phyloP scores from a whole-genome alignment of 1,139 yeast species.

The Pichia sp. region DNA sequence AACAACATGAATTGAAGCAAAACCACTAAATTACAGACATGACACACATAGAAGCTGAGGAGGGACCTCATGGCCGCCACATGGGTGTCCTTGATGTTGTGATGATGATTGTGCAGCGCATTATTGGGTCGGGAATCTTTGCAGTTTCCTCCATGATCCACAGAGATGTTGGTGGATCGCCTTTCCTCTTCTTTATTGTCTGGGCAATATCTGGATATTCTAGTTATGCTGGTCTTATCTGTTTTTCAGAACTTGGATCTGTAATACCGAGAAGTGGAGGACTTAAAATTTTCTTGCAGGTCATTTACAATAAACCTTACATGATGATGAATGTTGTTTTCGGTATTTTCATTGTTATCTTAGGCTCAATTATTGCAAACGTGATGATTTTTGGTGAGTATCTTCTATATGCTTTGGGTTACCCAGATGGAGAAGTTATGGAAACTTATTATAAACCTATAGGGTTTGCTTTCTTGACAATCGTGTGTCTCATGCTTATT shows the following conservation, averaged over 20 bases:
- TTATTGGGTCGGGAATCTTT: slow-evolving; percentile 73
- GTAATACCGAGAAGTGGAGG: slow-evolving; percentile 71
- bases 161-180: slow-evolving; percentile 61
- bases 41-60: slow-evolving; percentile 32
- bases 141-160: slow-evolving; percentile 64
- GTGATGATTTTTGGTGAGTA: slow-evolving; percentile 69
- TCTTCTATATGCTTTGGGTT: slow-evolving; percentile 33
- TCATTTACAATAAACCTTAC: slow-evolving; percentile 52
- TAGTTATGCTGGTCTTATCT: slow-evolving; percentile 59
- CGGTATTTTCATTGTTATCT: slow-evolving; percentile 48
- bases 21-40: slow-evolving; percentile 5
- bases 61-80: slow-evolving; percentile 70
- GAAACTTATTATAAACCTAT: slow-evolving; percentile 32
- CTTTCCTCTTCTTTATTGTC: slow-evolving; percentile 47
- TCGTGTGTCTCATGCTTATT: slow-evolving; percentile 40
- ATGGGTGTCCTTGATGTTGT: slow-evolving; percentile 61
- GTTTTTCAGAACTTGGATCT: slow-evolving; percentile 62
- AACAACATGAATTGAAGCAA: too few species aligned
- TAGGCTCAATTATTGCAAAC: slow-evolving; percentile 61
- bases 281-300: slow-evolving; percentile 61
- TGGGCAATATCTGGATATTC: slow-evolving; percentile 57
- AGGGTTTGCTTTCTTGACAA: slow-evolving; percentile 38
- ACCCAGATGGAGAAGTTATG: slow-evolving; percentile 13
- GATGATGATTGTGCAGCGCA: slow-evolving; percentile 56
- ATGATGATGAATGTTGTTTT: slow-evolving; percentile 54